Evolutionary conservation across 1,139 yeast species (phyloP), one percentile per base, ranked within the genome.

Genomic region (Pneumocystis sp.): DNA sequence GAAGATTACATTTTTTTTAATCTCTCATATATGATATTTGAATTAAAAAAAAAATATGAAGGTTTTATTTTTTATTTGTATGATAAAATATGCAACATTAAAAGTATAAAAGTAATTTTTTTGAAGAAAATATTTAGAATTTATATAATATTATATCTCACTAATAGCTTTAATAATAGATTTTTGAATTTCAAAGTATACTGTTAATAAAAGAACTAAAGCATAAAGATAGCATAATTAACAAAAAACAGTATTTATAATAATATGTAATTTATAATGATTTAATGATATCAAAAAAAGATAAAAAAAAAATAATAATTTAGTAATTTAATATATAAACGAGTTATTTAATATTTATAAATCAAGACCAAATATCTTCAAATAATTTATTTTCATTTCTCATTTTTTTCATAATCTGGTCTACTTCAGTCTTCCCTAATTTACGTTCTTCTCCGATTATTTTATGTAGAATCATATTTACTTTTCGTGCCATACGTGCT

Each of bases 401-500:
- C 79, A 87, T 82, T 71, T 86, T 83, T 78, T 90, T 87, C 68
- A 89, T 81, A 75, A 87, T 80, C 68, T 87, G 95, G 67, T 84
- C 82, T 25, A 96, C 97, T 71, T 83, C 84, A 63, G 82, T 86
- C 66, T 80, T 81, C 8, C 85, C 72, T 63, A 90, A 76, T 29
- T 76, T 80, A 71, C 86, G 81, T 71, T 85, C 84, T 67, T 82
- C 17, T 15, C 12, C n/a, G 15, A 34, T 39, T 62, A 44, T 44
- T 63, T 56, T 63, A 62, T 81, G 80, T 68, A 93, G 80, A 1
- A 95, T 81, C 63, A 80, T 77, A 73, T 88, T 93, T n/a, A 93
- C 98, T 74, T 90, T 96, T 76, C 95, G 86, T 1, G 98, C 97
- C 98, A 93, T 93, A 71, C 83, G 84, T 63, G 87, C 83, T 42